A percentile compares a stretch with the other conserved stretches of the same genome.
Evolutionary conservation across 306 rosid species (phyloP).

Genomic region (Herpetospermum pedunculosum): DNA sequence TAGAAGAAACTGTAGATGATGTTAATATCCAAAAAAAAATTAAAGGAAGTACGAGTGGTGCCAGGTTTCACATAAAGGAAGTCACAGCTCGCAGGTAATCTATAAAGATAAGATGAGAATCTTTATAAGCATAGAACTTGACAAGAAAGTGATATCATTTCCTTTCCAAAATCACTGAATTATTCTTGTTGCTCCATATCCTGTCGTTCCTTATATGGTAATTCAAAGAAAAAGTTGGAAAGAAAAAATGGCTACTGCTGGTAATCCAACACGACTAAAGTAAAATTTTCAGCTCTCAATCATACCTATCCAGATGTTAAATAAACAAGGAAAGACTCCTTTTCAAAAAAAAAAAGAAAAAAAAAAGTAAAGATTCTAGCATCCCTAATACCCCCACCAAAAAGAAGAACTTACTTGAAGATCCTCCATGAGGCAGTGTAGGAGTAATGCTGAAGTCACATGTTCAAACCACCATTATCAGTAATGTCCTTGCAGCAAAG

Average conservation of each 20-base stretch:
- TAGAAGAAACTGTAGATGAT: neutral
- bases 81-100: neutral
- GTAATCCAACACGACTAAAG: neutral
- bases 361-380: too few relatives aligned
- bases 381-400: too few relatives aligned
- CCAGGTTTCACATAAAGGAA: neutral
- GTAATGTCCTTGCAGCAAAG: neutral
- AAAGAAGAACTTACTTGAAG: constrained; percentile 7
- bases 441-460: neutral
- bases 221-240: neutral
- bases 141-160: neutral
- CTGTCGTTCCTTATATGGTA: neutral
- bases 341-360: neutral
- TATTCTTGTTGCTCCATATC: neutral
- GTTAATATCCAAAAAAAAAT: neutral
- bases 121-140: neutral
- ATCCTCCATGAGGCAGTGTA: neutral
- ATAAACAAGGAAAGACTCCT: neutral
- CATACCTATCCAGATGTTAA: neutral
- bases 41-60: neutral
- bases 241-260: neutral
- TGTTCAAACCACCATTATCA: neutral
- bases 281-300: neutral
- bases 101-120: neutral
- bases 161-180: neutral